phyloP scores from a whole-genome alignment of 148 eudicot species.

The Rheum nobile region DNA sequence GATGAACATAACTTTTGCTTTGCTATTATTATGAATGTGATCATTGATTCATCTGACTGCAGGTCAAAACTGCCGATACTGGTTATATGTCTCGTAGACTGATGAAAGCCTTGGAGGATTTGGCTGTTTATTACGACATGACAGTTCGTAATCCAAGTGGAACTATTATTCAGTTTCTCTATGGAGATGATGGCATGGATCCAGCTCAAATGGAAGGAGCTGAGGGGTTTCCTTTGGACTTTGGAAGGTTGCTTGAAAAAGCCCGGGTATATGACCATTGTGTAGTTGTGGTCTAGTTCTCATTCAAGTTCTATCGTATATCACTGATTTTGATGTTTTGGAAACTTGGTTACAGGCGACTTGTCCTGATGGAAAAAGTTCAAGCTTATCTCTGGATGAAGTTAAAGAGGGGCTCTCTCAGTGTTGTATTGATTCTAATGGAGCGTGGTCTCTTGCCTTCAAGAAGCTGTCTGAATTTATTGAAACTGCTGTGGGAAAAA shows the following conservation, averaged over 20 bases:
- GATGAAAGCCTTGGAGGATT: constrained; percentile 87
- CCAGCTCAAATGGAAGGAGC: constrained; percentile 97
- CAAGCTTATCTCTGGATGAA: constrained; percentile 39
- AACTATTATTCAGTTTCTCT: constrained; percentile 66
- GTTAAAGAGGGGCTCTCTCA: constrained; percentile 35
- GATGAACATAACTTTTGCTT: neutral
- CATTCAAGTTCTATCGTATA: neutral
- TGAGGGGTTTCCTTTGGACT: constrained; percentile 70
- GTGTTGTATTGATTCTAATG: constrained; percentile 35
- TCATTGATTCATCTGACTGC: constrained; percentile 16
- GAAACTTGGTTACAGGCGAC: constrained; percentile 50
- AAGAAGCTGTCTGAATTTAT: constrained; percentile 37
- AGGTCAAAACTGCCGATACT: constrained; percentile 99
- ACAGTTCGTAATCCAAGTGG: constrained; percentile 85
- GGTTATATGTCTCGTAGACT: constrained; percentile 98
- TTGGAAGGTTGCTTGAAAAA: constrained; percentile 69
- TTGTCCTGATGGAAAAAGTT: constrained; percentile 51
- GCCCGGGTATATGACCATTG: constrained; percentile 37
- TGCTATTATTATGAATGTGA: neutral
- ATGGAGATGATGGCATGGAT: constrained; percentile 98
- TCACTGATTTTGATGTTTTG: neutral
- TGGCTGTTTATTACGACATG: constrained; percentile 72
- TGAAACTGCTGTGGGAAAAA: constrained; percentile 21
- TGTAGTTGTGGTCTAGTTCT: neutral
- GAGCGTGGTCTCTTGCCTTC: constrained; percentile 55